These are phyloP conservation scores for Fusarium fujikuroi DNA, from an alignment of 2,329 filamentous ascomycete genomes.

Conservation along the genomic window DNA sequence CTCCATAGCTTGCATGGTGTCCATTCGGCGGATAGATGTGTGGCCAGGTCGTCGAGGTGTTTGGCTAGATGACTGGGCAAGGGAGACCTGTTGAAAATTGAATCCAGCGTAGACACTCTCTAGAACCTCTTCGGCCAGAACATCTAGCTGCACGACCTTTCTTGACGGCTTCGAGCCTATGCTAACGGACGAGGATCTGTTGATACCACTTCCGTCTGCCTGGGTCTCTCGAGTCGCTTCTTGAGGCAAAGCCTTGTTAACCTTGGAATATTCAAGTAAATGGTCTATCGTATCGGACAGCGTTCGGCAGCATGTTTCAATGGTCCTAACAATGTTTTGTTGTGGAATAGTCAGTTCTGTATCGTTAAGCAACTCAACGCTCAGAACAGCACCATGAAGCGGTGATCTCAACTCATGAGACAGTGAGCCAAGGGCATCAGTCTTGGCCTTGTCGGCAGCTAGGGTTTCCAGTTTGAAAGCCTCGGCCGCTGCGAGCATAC, in stretches of 20 bases:
- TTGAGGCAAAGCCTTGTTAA: constrained; percentile 53
- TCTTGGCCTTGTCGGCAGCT: constrained; percentile 60
- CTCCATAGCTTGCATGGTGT: constrained; percentile 56
- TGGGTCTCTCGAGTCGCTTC: background rate
- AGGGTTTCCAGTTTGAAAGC: constrained; percentile 57
- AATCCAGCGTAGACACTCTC: constrained; percentile 60
- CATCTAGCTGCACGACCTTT: constrained; percentile 50
- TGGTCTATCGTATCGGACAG: constrained; percentile 66
- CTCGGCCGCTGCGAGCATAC: constrained; percentile 66
- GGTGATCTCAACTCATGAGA: constrained; percentile 71
- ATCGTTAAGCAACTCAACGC: constrained; percentile 64
- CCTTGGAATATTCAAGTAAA: constrained; percentile 65
- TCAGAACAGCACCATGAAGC: constrained; percentile 68
- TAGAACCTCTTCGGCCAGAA: constrained; percentile 58
- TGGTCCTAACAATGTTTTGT: constrained; percentile 58
- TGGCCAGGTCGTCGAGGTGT: constrained; percentile 20
- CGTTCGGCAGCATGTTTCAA: constrained; percentile 62
- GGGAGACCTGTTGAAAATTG: constrained; percentile 49
- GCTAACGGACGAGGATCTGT: constrained; percentile 6
- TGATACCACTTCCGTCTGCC: background rate
- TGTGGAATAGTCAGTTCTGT: constrained; percentile 60
- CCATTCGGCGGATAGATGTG: constrained; percentile 34
- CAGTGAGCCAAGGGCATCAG: constrained; percentile 68
- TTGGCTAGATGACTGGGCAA: constrained; percentile 28
- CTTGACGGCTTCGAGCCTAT: constrained; percentile 23